Conservation (phyloP, 768 basidiomycete species). For the Collybia sordida region DNA sequence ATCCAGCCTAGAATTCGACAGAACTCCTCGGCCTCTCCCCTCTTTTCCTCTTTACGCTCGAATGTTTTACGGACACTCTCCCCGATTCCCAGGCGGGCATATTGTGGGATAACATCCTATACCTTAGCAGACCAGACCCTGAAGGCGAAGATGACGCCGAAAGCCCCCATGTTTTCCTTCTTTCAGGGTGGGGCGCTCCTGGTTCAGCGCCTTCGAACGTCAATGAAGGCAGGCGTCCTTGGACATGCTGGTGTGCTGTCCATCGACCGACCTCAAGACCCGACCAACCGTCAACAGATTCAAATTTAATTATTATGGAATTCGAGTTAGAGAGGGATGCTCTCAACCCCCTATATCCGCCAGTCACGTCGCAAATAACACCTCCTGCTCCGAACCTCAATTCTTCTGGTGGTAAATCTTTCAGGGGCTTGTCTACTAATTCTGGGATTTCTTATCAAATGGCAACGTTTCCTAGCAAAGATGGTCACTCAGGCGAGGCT, state of each 20-base stretch:
- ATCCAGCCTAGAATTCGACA: conserved; percentile 56
- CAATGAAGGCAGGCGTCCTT: conserved; percentile 39
- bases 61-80: conserved; percentile 72
- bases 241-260: conserved; percentile 72
- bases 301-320: conserved; percentile 64
- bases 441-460: background rate
- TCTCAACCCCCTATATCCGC: conserved; percentile 70
- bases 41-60: conserved; percentile 63
- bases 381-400: background rate
- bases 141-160: conserved; percentile 42
- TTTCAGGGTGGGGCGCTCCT: conserved; percentile 71
- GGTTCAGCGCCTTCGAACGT: conserved; percentile 37
- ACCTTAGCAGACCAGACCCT: conserved; percentile 45
- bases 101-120: conserved; percentile 75
- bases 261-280: conserved; percentile 46
- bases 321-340: conserved; percentile 75
- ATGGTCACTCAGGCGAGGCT: background rate
- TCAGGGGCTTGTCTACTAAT: background rate
- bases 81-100: conserved; percentile 62
- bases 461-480: too few relatives aligned
- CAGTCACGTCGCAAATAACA: conserved; percentile 11
- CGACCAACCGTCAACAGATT: conserved; percentile 4
- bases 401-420: background rate
- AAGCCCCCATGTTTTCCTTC: conserved; percentile 62
- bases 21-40: conserved; percentile 77